A percentile compares a stretch with the other conserved stretches of the same genome.
Conservation (phyloP, 257 asterid species). For the Lithospermum erythrorhizon region DNA sequence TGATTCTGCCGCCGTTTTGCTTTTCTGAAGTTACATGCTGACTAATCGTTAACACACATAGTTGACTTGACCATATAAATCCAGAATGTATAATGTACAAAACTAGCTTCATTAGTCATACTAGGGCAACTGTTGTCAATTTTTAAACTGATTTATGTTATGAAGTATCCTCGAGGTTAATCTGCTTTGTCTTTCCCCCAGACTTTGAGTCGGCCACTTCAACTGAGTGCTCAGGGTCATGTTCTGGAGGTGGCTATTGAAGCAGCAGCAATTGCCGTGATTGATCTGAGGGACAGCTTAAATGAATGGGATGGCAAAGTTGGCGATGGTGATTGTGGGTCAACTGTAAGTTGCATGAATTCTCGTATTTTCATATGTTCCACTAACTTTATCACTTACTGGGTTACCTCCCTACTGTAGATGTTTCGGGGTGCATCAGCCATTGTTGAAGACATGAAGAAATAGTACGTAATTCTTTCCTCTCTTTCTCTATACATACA, state of each 20-base stretch:
- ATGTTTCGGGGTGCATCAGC: conserved; percentile 88
- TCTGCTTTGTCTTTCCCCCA: conserved; percentile 26
- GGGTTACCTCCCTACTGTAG: conserved; percentile 27
- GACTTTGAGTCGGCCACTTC: conserved; percentile 57
- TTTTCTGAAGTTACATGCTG: too few relatives aligned
- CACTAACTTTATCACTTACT: conserved; percentile 3
- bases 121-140: not conserved
- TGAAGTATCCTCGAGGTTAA: conserved; percentile 11
- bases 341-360: conserved; percentile 58
- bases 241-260: conserved; percentile 80
- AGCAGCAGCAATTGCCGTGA: conserved; percentile 71
- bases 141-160: too few relatives aligned
- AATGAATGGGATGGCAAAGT: conserved; percentile 96
- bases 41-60: too few relatives aligned
- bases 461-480: conserved; percentile 35
- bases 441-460: conserved; percentile 80
- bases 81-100: too few relatives aligned
- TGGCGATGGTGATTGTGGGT: conserved; percentile 99
- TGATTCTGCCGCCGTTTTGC: too few relatives aligned
- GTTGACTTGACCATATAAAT: too few relatives aligned
- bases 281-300: conserved; percentile 54
- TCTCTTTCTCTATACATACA: not conserved
- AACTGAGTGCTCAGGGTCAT: conserved; percentile 48
- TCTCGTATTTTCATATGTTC: not conserved
- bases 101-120: too few relatives aligned